Evolutionary conservation across 1,139 yeast genomes (phyloP), one percentile per base, ranked within the genome.

Genomic region (Yamadazyma membranifaciens): DNA sequence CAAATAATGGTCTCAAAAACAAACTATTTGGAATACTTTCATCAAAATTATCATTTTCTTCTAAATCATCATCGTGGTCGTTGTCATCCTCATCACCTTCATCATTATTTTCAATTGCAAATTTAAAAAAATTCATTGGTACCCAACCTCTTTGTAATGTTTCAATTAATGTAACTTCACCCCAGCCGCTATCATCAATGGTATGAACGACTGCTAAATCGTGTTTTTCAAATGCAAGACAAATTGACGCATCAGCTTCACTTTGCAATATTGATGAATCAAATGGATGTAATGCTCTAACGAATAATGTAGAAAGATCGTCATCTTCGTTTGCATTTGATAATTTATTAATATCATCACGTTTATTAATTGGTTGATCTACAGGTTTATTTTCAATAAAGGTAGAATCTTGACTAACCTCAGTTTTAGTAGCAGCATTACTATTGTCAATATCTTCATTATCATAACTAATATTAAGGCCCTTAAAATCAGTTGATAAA

Each of bases 171-270:
- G 97, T 89, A 2, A 91, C 98, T 61, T 92, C 98, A 44, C 96
- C 97, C 98, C 98, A 92, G 2, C 98, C 98, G 13, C 96, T 84
- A 40, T 86, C 83, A 60, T 92, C 98, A 25, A 89, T 80, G 9
- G 91, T 80, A 59, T 91, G 96, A 6, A 92, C 86, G 57, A 88
- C 84, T 0, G 92, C 95, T 43, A 88, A 67, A 53, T 89, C 97
- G 46, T 82, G 80, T 52, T 80, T 83, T 24, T 78, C 80, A 59
- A 92, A 91, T 0, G 95, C 83, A 24, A 92, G 70, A 60, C 98
- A 92, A 32, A 88, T 85, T 1, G 89, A 78, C 2, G 86, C 76
- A 48, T 81, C 95, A 48, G 78, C 78, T 43, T 75, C 76, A 15
- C 82, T 69, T 52, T 82, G 82, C 38, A 88, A 67, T 0, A 88